A percentile compares a stretch with the other conserved stretches of the same genome.
phyloP scores from a whole-genome alignment of 257 asterid genomes.

The Solanum megistacrolobum region DNA sequence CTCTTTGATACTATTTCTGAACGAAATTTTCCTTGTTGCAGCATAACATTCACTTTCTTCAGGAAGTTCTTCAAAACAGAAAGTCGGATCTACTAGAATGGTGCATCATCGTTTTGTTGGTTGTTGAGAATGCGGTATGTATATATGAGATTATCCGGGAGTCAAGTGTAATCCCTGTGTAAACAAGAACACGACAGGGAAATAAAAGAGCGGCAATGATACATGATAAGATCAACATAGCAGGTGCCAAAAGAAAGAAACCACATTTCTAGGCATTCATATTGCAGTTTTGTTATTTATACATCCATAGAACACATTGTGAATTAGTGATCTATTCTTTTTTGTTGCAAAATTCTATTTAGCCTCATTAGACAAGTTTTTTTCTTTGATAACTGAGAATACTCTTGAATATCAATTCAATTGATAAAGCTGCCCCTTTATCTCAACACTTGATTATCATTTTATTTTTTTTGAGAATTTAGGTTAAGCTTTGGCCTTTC shows the following conservation, averaged over 20 bases:
- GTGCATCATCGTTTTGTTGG: constrained; percentile 79
- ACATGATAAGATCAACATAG: neutral
- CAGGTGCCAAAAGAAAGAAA: neutral
- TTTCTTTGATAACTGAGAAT: neutral
- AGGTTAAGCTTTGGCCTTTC: neutral
- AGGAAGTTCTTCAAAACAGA: constrained; percentile 90
- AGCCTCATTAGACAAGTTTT: neutral
- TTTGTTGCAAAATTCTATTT: neutral
- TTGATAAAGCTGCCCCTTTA: neutral
- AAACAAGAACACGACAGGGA: neutral
- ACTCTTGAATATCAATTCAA: neutral
- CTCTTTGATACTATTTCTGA: neutral
- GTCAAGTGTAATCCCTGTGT: constrained; percentile 25
- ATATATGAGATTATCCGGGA: constrained; percentile 57
- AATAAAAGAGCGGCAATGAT: neutral
- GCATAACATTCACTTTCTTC: constrained; percentile 98
- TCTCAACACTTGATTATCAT: neutral
- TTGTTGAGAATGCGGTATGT: constrained; percentile 55
- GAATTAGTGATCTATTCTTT: neutral
- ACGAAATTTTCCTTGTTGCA: constrained; percentile 24
- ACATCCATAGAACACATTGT: neutral
- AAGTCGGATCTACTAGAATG: constrained; percentile 88
- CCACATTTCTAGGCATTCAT: constrained; percentile 2
- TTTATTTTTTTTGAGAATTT: neutral
- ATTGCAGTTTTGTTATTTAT: neutral